Evolutionary conservation across 1,139 yeast species (phyloP), one percentile per base, ranked within the genome.

Genomic region (Sporopachydermia cereana): DNA sequence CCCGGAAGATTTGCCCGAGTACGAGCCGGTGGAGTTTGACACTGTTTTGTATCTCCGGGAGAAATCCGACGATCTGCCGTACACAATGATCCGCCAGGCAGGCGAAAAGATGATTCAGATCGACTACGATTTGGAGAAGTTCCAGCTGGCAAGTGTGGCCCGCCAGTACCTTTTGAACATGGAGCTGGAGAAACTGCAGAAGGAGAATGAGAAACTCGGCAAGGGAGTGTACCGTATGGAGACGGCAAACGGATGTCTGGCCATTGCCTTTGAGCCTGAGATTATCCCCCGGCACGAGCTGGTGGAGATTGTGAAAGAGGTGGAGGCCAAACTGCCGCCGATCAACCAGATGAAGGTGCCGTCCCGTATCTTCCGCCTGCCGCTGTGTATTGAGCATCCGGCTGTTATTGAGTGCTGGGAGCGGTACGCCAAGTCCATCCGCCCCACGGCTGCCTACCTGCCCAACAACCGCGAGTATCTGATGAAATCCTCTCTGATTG

Each of bases 361-460:
- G 20, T 63, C 67, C 25, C 58, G 58, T 20, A 48, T 57, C 7
- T 64, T 57, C 45, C 56, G 53, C 34, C 50, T 64, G 24, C 68
- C 68, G 7, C 48, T 61, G 17, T 56, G 63, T 45, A 63, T 63
- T 49, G 62, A 63, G 1, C 68, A 64, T 44, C 51, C 55, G 36
- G 63, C 67, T 1, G 51, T 64, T 39, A 53, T 46, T n/a, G 60
- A 58, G 45, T 62, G 66, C 45, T 51, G 63, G 43, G 63, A 60
- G 23, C 52, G 68, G 44, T 64, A 64, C 45, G 60, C 54, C 49
- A 66, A 59, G 49, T 60, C 68, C 2, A 68, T 63, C 50, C 56
- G 68, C 51, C 65, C 68, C 1, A 60, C 59, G 54, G 69, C 68
- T 7, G 59, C 68, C 3, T 64, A 64, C 46, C 54, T 64, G 42